phyloP scores from a whole-genome alignment of 2,329 filamentous ascomycete genomes.

The Shiraia sp. region DNA sequence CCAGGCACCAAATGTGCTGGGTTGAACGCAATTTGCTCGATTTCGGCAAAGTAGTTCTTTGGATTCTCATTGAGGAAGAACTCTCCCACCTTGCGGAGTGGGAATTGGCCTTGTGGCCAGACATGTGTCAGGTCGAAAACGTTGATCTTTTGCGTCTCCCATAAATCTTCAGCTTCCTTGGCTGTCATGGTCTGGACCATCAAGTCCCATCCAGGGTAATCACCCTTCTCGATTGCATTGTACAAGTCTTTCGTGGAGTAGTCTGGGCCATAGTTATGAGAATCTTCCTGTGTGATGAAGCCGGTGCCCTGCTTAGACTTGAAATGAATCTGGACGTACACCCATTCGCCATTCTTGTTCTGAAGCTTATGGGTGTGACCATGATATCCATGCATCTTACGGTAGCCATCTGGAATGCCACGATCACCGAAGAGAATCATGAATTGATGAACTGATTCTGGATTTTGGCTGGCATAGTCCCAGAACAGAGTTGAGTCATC shows the following conservation, averaged over 20 bases:
- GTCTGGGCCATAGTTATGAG: conserved; percentile 55
- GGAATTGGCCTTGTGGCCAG: conserved; percentile 58
- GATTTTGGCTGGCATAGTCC: conserved; percentile 61
- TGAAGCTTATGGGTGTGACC: conserved; percentile 59
- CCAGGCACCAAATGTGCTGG: conserved; percentile 69
- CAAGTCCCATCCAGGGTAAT: conserved; percentile 58
- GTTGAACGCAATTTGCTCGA: conserved; percentile 72
- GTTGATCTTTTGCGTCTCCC: conserved; percentile 59
- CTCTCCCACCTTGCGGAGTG: conserved; percentile 57
- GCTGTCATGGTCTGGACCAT: conserved; percentile 57
- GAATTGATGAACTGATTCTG: conserved; percentile 58
- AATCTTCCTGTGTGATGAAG: conserved; percentile 58
- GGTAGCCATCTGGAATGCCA: conserved; percentile 59
- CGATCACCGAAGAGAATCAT: conserved; percentile 60
- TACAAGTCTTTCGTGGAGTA: conserved; percentile 58
- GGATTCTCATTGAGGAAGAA: conserved; percentile 59
- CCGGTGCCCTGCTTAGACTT: conserved; percentile 57
- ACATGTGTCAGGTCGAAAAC: conserved; percentile 60
- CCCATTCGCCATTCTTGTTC: conserved; percentile 58
- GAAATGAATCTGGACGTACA: conserved; percentile 58
- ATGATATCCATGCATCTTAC: conserved; percentile 59
- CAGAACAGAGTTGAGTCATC: conserved; percentile 69
- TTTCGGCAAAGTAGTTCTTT: conserved; percentile 67
- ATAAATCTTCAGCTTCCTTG: conserved; percentile 56
- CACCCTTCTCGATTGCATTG: conserved; percentile 56